A percentile compares a stretch with the other conserved stretches of the same genome.
Evolutionary conservation across 2,329 filamentous ascomycete genomes (phyloP).

Genomic region (Dissoconium aciculare): DNA sequence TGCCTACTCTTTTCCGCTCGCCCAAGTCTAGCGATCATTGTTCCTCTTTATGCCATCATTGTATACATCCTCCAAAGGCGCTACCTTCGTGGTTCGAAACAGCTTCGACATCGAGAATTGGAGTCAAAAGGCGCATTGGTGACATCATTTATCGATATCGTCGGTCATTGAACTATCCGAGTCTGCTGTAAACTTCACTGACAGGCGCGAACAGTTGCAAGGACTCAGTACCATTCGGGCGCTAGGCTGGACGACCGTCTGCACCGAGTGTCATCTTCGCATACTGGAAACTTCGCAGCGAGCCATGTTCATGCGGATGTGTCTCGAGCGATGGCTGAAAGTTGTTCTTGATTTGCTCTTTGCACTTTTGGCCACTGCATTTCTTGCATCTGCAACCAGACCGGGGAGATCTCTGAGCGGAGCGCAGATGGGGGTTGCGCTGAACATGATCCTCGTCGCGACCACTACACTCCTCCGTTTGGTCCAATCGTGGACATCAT

Average conservation of each 20-base stretch:
- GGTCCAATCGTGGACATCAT: slow-evolving; percentile 1
- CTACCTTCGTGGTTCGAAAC: not conserved
- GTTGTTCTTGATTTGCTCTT: slow-evolving; percentile 1
- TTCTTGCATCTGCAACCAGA: not conserved
- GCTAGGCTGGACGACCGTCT: not conserved
- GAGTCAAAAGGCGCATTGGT: not conserved
- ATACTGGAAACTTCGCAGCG: not conserved
- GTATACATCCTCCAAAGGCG: not conserved
- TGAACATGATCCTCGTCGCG: slow-evolving; percentile 1
- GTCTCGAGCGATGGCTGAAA: slow-evolving; percentile 1
- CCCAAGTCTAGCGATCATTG: not conserved
- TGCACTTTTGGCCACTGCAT: not conserved
- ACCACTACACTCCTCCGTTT: not conserved
- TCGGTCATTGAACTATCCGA: not conserved
- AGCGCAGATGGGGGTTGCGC: slow-evolving; percentile 2
- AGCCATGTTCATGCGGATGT: slow-evolving; percentile 1
- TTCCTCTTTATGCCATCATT: not conserved
- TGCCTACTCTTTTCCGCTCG: not conserved
- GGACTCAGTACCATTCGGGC: not conserved
- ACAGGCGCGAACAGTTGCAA: not conserved
- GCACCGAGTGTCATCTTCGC: not conserved
- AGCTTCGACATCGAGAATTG: slow-evolving; percentile 1
- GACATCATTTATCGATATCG: not conserved
- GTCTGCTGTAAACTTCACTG: not conserved
- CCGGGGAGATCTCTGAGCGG: not conserved